Conservation (phyloP, 2,329 filamentous ascomycete species). For the Aspergillus floridensis region DNA sequence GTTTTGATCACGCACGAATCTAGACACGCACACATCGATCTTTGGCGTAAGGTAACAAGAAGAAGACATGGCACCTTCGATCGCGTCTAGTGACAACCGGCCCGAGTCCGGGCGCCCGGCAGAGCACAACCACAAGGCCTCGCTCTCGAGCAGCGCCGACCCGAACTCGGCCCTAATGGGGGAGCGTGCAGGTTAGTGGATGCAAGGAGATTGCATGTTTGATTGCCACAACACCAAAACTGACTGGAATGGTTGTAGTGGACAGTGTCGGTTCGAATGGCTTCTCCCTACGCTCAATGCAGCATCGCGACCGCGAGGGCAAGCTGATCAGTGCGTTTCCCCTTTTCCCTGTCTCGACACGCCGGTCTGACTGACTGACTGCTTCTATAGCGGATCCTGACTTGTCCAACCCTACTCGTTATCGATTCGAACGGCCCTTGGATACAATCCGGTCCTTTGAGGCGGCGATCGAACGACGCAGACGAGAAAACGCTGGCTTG, state of each 20-base stretch:
- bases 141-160: not conserved
- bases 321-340: conserved; percentile 67
- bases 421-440: conserved; percentile 80
- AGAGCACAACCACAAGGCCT: not conserved
- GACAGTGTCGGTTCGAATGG: conserved; percentile 31
- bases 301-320: conserved; percentile 73
- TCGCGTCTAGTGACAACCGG: not conserved
- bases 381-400: conserved; percentile 72
- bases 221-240: not conserved
- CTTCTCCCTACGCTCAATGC: conserved; percentile 68
- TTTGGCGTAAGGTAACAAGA: not conserved
- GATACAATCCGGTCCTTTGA: conserved; percentile 92
- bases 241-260: not conserved
- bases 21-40: not conserved
- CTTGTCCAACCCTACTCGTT: conserved; percentile 83
- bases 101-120: not conserved
- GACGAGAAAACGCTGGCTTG: conserved; percentile 45
- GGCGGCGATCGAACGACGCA: conserved; percentile 71
- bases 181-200: not conserved
- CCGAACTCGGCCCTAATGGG: not conserved
- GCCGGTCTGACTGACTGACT: conserved; percentile 14
- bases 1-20: not conserved
- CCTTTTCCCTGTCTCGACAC: not conserved
- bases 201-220: not conserved
- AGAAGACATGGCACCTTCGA: not conserved